phyloP scores from a whole-genome alignment of 2,329 filamentous ascomycete genomes.

The Lachnellula arida region DNA sequence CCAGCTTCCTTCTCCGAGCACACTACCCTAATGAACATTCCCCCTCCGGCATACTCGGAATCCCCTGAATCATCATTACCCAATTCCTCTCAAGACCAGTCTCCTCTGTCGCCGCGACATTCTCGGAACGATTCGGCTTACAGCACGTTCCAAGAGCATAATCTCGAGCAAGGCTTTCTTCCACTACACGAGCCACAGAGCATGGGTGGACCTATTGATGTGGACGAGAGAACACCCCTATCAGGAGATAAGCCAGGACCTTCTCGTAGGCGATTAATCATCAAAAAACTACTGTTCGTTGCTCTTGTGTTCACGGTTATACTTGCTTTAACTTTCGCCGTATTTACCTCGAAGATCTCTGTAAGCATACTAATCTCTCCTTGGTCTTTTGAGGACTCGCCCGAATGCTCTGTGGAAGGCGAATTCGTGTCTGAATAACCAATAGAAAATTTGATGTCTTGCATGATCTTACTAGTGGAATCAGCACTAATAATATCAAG shows the following conservation, averaged over 20 bases:
- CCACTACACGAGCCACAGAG: slow-evolving; percentile 22
- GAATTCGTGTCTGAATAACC: no score
- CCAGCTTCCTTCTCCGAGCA: slow-evolving; percentile 12
- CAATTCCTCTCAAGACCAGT: slow-evolving; percentile 1
- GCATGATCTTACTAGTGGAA: no score
- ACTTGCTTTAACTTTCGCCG: slow-evolving; percentile 3
- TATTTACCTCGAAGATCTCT: slow-evolving; percentile 4
- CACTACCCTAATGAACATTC: slow-evolving; percentile 15
- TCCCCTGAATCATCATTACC: slow-evolving; percentile 10
- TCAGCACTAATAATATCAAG: not conserved
- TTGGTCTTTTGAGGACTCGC: no score
- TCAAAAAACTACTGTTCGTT: slow-evolving; percentile 16
- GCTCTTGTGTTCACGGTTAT: slow-evolving; percentile 18
- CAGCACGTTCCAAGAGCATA: slow-evolving; percentile 24
- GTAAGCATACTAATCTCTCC: slow-evolving; percentile 9
- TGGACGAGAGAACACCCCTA: slow-evolving; percentile 24
- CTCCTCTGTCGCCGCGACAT: slow-evolving; percentile 1
- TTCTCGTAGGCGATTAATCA: slow-evolving; percentile 4
- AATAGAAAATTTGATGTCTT: no score
- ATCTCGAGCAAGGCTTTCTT: slow-evolving; percentile 19
- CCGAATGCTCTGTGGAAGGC: no score
- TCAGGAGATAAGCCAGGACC: slow-evolving; percentile 4
- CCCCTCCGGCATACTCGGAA: slow-evolving; percentile 28
- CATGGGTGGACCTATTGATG: slow-evolving; percentile 24
- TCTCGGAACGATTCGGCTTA: slow-evolving; percentile 15